Conservation (phyloP, 257 asterid genomes). For the Nemophila menziesii region DNA sequence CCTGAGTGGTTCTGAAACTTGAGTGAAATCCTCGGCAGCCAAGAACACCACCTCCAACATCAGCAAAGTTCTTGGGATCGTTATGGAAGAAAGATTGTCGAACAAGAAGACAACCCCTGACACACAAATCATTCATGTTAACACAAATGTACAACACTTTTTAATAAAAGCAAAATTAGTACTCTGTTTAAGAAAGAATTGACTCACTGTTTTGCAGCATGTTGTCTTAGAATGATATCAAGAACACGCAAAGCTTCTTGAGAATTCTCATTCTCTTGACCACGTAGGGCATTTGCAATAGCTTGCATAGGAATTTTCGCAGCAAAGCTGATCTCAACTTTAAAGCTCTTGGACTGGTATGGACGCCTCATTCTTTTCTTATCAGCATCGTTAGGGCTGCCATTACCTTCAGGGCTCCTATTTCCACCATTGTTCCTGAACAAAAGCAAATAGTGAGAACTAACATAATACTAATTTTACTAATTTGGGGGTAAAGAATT, state of each 20-base stretch:
- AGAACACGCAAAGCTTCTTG: constrained; percentile 21
- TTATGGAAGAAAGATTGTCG: constrained; percentile 30
- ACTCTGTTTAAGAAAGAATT: background rate
- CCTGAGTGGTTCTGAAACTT: constrained; percentile 35
- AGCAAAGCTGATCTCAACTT: constrained; percentile 21
- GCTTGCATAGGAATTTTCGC: constrained; percentile 22
- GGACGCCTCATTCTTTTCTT: constrained; percentile 30
- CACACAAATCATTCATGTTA: background rate
- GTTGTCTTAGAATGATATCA: constrained; percentile 30
- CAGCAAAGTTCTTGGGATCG: constrained; percentile 19
- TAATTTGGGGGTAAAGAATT: background rate
- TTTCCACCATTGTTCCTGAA: constrained; percentile 3
- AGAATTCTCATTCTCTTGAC: background rate
- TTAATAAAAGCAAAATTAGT: background rate
- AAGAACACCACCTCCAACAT: constrained; percentile 33
- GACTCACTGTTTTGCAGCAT: constrained; percentile 26
- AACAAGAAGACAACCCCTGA: constrained; percentile 38
- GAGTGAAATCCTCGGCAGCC: constrained; percentile 40
- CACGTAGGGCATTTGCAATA: constrained; percentile 8
- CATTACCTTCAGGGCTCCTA: constrained; percentile 1
- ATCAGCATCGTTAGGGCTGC: constrained; percentile 18
- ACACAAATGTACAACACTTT: background rate
- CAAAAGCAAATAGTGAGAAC: background rate
- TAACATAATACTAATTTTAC: background rate
- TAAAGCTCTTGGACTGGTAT: constrained; percentile 15